These are phyloP conservation scores for Hypoxylon sp. DNA, from an alignment of 2,329 filamentous ascomycete species.

Conservation along the genomic window DNA sequence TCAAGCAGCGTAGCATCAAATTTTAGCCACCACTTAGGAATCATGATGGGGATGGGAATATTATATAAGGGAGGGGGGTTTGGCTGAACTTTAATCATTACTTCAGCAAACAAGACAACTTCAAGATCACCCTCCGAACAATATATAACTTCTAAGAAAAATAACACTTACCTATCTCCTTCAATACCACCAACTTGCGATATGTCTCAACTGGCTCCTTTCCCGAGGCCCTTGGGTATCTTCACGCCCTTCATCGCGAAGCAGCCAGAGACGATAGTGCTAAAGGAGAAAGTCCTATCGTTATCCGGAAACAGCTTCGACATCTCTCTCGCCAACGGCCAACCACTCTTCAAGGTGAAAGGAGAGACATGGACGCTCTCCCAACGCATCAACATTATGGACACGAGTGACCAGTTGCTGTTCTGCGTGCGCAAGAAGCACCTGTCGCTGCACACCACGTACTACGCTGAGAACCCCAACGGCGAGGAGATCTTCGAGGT, in stretches of 20 bases:
- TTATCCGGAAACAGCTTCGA: conserved; percentile 71
- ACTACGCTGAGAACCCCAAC: conserved; percentile 55
- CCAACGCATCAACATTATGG: conserved; percentile 63
- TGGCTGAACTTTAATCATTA: too few species aligned
- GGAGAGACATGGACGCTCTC: conserved; percentile 63
- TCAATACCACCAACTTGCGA: conserved; percentile 2
- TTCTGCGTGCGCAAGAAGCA: conserved; percentile 67
- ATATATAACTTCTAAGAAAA: neutral
- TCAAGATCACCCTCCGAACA: neutral
- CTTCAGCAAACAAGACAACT: too few species aligned
- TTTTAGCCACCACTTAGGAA: neutral
- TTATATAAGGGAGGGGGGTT: too few species aligned
- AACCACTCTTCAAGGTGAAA: conserved; percentile 63
- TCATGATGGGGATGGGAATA: too few species aligned
- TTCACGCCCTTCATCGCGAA: conserved; percentile 51
- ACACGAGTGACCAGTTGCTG: conserved; percentile 61
- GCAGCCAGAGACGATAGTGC: conserved; percentile 58
- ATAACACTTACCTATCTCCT: too few species aligned
- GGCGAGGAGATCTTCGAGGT: conserved; percentile 62
- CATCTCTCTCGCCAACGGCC: conserved; percentile 63
- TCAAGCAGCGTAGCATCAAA: conserved; percentile 13
- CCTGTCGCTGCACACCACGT: conserved; percentile 60
- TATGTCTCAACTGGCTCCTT: conserved; percentile 23
- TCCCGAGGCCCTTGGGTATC: conserved; percentile 46
- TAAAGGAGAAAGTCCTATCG: conserved; percentile 70